Conservation (phyloP, 805 yeast species). For the Maudiozyma pseudohumilis region DNA sequence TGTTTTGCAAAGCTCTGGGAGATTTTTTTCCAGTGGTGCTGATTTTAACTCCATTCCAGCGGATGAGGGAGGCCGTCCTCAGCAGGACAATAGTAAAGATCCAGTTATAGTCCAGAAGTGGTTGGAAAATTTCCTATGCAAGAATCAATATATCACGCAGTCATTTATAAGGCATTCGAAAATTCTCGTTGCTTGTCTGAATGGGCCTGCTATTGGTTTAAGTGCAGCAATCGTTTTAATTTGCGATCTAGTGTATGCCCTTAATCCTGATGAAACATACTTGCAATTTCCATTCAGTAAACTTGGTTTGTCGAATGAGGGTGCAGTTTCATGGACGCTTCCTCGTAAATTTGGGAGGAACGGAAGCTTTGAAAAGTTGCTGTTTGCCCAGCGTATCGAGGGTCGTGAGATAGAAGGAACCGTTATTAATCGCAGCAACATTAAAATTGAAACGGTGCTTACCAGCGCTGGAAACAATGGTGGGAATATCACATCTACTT, state of each 20-base stretch:
- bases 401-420: conserved; percentile 49
- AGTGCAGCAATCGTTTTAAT: conserved; percentile 64
- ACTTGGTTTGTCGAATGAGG: conserved; percentile 77
- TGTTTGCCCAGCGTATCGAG: conserved; percentile 54
- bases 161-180: conserved; percentile 62
- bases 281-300: conserved; percentile 71
- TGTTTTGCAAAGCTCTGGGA: conserved; percentile 58
- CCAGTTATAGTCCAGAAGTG: conserved; percentile 31
- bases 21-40: conserved; percentile 81
- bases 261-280: conserved; percentile 38
- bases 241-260: conserved; percentile 67
- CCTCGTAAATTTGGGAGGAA: conserved; percentile 64
- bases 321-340: conserved; percentile 61
- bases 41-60: conserved; percentile 37
- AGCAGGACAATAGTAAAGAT: conserved; percentile 15
- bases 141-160: conserved; percentile 61
- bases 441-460: neutral
- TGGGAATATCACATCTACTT: conserved; percentile 33
- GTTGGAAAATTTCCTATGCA: conserved; percentile 52
- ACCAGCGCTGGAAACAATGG: conserved; percentile 35
- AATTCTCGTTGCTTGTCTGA: conserved; percentile 60
- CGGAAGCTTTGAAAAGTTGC: conserved; percentile 60
- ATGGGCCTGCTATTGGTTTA: conserved; percentile 83
- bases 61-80: neutral
- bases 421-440: neutral